Evolutionary conservation across 768 basidiomycete genomes (phyloP), one percentile per base, ranked within the genome.

Genomic region (Panaeolus papilionaceus): DNA sequence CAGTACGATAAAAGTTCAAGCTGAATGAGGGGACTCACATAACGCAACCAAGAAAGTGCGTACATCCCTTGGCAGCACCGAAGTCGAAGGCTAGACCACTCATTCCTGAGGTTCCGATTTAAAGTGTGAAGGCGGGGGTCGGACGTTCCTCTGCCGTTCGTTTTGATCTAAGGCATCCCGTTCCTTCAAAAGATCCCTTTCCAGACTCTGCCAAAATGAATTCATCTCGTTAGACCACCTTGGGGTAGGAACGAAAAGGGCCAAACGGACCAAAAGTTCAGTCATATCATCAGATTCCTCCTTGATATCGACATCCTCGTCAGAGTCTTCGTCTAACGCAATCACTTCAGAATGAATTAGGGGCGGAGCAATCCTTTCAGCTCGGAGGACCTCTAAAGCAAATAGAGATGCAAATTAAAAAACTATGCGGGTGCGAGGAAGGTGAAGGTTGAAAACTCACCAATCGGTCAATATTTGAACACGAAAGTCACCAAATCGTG

Each of bases 381-480:
- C 54, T 58, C 54, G 14, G 33, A 58, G 54, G 2, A 58, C 54
- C 3, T 58, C 54, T 58, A 14, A 12, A 14, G 33, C 12, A 58
- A 58, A 7, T 11, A 23, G 8, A 26, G 33, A 51, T 6, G 47
- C 23, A 49, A 49, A 18, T 9, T 49, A 49, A 16, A 49, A 49
- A 2, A 4, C 4, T 33, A 23, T 23, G 20, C 10, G 23, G 16
- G 6, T 14, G 18, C 2, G 45, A 47, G 26, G 9, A 11, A 11
- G 16, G 38, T 6, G 38, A 0, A 33, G 14, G 14, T 16, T 3
- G 16, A 7, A 37, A 40, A 66, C 71, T 54, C 33, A 71, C 75
- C 72, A 3, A 75, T 66, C 4, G 75, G 70, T 49, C 71, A 49
- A 51, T 73, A 73, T 20, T 63, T 68, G 62, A 73, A 73, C 18